Evolutionary conservation across 768 basidiomycete genomes (phyloP).

Genomic region (Chlorophyllum brunneum): DNA sequence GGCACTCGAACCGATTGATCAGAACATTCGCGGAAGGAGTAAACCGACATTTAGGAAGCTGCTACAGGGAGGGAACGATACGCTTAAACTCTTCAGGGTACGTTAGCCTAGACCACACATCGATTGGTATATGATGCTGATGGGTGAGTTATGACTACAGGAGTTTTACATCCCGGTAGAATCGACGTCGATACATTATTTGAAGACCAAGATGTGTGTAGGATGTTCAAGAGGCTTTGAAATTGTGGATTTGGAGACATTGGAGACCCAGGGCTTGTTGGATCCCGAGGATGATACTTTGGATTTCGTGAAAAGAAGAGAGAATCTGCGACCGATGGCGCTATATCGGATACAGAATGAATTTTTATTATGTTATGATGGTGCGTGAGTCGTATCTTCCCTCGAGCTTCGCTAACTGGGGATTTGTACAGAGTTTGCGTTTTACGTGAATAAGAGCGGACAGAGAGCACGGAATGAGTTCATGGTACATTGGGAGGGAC

Average conservation of each 20-base stretch:
- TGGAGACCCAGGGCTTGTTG: conserved; percentile 94
- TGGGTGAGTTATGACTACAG: conserved; percentile 34
- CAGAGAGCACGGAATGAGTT: conserved; percentile 87
- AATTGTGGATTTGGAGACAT: conserved; percentile 94
- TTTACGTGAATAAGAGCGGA: conserved; percentile 97
- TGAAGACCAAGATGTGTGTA: conserved; percentile 96
- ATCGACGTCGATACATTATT: conserved; percentile 93
- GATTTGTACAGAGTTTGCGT: conserved; percentile 78
- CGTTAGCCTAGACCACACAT: conserved; percentile 14
- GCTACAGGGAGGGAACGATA: conserved; percentile 92
- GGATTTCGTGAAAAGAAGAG: conserved; percentile 89
- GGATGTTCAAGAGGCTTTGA: conserved; percentile 98
- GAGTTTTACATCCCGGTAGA: conserved; percentile 99
- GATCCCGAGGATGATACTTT: conserved; percentile 90
- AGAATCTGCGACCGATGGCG: conserved; percentile 89
- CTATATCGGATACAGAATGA: conserved; percentile 97
- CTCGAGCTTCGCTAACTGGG: conserved; percentile 8
- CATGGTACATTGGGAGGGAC: conserved; percentile 96
- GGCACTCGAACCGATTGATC: conserved; percentile 93
- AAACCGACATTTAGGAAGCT: conserved; percentile 95
- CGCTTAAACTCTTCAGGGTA: conserved; percentile 87
- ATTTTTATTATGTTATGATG: conserved; percentile 96
- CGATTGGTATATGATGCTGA: neutral
- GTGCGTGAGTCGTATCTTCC: conserved; percentile 39
- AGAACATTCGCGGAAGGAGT: conserved; percentile 68